Percentiles rank a stretch among this genome's conserved stretches.
Conservation (phyloP, 495 filamentous ascomycete genomes). For the Podospora didyma region DNA sequence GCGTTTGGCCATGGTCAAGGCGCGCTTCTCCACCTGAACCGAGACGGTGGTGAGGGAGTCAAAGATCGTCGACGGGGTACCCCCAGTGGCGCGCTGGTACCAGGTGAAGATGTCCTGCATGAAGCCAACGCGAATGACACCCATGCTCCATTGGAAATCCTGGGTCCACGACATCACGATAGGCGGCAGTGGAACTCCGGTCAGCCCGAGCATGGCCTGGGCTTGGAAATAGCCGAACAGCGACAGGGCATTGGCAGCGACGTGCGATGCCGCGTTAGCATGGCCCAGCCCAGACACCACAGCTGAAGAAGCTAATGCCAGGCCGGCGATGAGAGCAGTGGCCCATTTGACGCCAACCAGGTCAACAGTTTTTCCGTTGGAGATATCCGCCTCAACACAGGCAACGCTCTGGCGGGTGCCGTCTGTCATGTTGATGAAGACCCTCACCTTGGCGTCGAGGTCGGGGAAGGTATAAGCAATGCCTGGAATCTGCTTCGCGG, state of each 20-base stretch:
- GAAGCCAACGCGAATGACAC: constrained; percentile 84
- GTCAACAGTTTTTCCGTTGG: constrained; percentile 91
- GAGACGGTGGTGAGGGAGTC: constrained; percentile 71
- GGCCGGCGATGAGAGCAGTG: constrained; percentile 85
- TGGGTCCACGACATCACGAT: constrained; percentile 94
- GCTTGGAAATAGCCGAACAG: constrained; percentile 95
- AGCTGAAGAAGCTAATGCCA: constrained; percentile 79
- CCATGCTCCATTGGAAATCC: constrained; percentile 99
- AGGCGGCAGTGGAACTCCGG: constrained; percentile 74
- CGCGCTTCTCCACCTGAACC: constrained; percentile 79
- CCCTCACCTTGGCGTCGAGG: constrained; percentile 78
- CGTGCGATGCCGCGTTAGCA: constrained; percentile 93
- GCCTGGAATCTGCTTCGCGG: constrained; percentile 64
- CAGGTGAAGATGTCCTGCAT: constrained; percentile 88
- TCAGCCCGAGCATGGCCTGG: constrained; percentile 93
- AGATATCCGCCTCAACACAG: constrained; percentile 85
- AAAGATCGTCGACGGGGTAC: constrained; percentile 77
- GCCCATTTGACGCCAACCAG: constrained; percentile 85
- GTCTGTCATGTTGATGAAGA: constrained; percentile 69
- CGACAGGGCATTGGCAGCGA: constrained; percentile 89
- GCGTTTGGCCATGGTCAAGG: constrained; percentile 44
- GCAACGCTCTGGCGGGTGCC: constrained; percentile 59
- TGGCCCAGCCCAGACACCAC: constrained; percentile 81
- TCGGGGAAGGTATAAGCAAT: constrained; percentile 91
- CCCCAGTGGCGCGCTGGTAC: constrained; percentile 94